Evolutionary conservation across 805 yeast genomes (phyloP).

Genomic region (Kodamaea restingae): DNA sequence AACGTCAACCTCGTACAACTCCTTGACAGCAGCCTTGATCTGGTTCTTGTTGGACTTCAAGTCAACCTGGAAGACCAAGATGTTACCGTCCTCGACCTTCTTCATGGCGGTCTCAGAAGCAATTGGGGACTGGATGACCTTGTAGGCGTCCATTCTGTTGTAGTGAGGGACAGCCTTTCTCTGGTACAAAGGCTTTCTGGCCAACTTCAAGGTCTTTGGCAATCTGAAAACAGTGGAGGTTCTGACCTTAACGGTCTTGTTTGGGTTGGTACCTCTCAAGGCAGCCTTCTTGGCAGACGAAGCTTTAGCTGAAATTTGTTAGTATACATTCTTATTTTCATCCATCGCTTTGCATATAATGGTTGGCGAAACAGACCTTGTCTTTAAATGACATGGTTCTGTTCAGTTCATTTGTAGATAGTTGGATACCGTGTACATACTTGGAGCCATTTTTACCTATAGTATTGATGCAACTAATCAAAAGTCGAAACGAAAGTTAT

Average conservation of each 20-base stretch:
- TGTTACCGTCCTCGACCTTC: slow-evolving; percentile 99
- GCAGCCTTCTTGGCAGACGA: slow-evolving; percentile 98
- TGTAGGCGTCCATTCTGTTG: slow-evolving; percentile 95
- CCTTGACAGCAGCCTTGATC: slow-evolving; percentile 97
- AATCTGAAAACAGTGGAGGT: slow-evolving; percentile 92
- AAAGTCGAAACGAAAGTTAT: slow-evolving; percentile 4
- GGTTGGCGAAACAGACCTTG: no score
- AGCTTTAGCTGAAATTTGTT: slow-evolving; percentile 60
- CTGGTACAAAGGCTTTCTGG: slow-evolving; percentile 94
- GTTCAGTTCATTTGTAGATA: no score
- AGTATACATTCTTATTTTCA: slow-evolving; percentile 8
- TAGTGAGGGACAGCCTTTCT: slow-evolving; percentile 95
- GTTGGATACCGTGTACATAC: slow-evolving; percentile 11
- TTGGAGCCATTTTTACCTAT: slow-evolving; percentile 24
- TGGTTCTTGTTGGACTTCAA: slow-evolving; percentile 97
- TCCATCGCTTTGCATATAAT: no score
- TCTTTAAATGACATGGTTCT: no score
- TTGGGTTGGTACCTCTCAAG: slow-evolving; percentile 91
- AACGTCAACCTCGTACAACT: slow-evolving; percentile 95
- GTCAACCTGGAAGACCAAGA: slow-evolving; percentile 97
- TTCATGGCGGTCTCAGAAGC: slow-evolving; percentile 98
- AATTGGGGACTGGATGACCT: slow-evolving; percentile 89
- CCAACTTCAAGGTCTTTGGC: slow-evolving; percentile 93
- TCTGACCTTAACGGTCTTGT: slow-evolving; percentile 90
- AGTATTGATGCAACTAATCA: slow-evolving; percentile 6